Base-by-base conservation (phyloP, 140 eudicot species). In the Artemisia princeps region DNA sequence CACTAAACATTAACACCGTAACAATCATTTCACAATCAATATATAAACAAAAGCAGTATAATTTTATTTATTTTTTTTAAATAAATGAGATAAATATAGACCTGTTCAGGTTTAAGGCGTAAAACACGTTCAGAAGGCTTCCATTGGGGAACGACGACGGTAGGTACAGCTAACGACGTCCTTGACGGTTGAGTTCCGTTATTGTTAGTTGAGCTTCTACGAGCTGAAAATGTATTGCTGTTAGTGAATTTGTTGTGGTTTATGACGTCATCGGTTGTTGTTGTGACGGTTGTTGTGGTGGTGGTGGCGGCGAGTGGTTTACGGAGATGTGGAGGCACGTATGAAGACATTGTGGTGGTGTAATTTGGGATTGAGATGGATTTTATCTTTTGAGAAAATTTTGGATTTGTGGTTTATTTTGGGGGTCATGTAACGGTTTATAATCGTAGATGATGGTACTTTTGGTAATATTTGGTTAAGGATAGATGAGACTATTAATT, bases 301-400 rank as follows among this genome's bases (percentile, higher is more conserved):
- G 55, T n/a, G 69, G 77, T 42, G 52, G 78, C 40, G 74, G 74
- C 33, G 42, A 46, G 22, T 15, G 95, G 81, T 67, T 77, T 87
- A 33, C 95, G 80, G 72, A 87, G 90, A 78, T 87, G 95, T 74
- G 91, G 95, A 77, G 95, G 95, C 9, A 87, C 88, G 63, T 87
- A 87, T 69, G 95, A 82, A 10, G 63, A 58, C 63, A 58, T 58
- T 24, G 45, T 58, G 42, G 42, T 17, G 19, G 5, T 33, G 42
- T 33, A 33, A 33, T 4, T 33, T 33, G 42, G 42, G 42, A 33
- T 33, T 33, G 7, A 33, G 42, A 33, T 33, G 19, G 19, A 17
- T 17, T 33, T 33, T 33, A 33, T 33, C 42, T 33, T 33, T 33
- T 33, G 7, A 33, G 42, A 33, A 33, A 33, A 33, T 33, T 33